Evolutionary conservation across 2,329 filamentous ascomycete species (phyloP).

Genomic region (Colletotrichum shisoi): DNA sequence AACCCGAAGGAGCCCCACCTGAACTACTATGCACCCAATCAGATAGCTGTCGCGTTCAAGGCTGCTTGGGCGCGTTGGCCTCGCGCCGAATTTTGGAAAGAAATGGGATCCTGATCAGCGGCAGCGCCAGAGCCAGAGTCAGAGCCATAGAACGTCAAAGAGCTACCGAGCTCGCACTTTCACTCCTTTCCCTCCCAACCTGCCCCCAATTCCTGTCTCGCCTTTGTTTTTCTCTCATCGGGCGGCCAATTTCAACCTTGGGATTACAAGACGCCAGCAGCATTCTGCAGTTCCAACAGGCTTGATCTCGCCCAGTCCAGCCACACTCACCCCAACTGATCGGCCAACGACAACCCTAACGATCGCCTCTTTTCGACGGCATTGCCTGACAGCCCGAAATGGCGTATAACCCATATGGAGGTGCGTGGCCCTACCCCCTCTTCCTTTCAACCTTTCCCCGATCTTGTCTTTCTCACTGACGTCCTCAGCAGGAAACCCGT

Average conservation of each 20-base stretch:
- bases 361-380: constrained; percentile 5
- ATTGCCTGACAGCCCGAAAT: constrained; percentile 47
- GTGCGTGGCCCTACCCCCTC: constrained; percentile 47
- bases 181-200: background rate
- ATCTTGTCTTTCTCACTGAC: constrained; percentile 37
- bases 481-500: constrained; percentile 58
- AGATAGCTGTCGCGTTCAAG: constrained; percentile 37
- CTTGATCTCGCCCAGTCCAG: background rate
- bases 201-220: no score
- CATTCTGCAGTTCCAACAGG: background rate
- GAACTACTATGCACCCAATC: constrained; percentile 10
- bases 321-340: background rate
- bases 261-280: no score
- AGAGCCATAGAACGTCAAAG: background rate
- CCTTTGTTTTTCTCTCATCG: background rate
- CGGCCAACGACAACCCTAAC: background rate
- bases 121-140: constrained; percentile 5
- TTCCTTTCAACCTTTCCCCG: background rate
- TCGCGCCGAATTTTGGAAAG: constrained; percentile 39
- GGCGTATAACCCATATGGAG: constrained; percentile 70
- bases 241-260: background rate
- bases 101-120: constrained; percentile 5
- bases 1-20: background rate
- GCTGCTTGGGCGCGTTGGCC: constrained; percentile 30
- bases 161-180: constrained; percentile 20